Conservation (phyloP, 108 stramenopile species). For the Skeletonema tropicum region DNA sequence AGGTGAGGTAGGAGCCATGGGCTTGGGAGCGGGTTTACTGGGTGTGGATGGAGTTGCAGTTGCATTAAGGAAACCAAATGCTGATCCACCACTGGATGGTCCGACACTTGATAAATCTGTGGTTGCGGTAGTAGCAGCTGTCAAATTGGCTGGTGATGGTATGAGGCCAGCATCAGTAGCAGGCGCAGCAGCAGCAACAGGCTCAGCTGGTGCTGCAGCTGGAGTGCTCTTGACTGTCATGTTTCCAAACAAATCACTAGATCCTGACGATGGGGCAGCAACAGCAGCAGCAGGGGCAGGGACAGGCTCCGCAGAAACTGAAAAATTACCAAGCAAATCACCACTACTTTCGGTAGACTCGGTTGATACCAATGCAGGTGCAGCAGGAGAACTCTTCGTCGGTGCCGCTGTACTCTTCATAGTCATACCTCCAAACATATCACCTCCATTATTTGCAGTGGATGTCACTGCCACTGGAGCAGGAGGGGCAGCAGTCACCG, state of each 20-base stretch:
- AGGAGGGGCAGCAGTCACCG: neutral
- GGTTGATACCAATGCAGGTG: conserved; percentile 14
- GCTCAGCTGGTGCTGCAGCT: conserved; percentile 12
- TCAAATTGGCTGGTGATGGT: no score
- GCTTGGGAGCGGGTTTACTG: neutral
- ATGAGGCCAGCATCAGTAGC: no score
- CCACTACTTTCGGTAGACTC: conserved; percentile 26
- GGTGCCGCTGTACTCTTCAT: conserved; percentile 43
- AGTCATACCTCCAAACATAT: conserved; percentile 65
- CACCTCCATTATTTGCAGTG: conserved; percentile 22
- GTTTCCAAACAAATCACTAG: conserved; percentile 55
- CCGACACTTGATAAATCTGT: neutral
- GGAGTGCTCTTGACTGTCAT: conserved; percentile 44
- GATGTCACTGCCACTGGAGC: conserved; percentile 18
- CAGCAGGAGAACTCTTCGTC: conserved; percentile 24
- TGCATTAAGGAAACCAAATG: conserved; percentile 81
- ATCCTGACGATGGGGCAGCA: conserved; percentile 25
- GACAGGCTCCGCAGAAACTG: conserved; percentile 3
- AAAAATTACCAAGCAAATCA: conserved; percentile 45
- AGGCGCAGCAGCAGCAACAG: conserved; percentile 16
- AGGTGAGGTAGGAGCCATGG: conserved; percentile 22
- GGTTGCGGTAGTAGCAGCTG: neutral
- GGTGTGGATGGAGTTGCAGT: conserved; percentile 8
- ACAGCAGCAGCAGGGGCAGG: neutral
- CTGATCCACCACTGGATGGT: conserved; percentile 57